Evolutionary conservation across 2,329 filamentous ascomycete species (phyloP).

Genomic region (Ceratocystis diversiconidia): DNA sequence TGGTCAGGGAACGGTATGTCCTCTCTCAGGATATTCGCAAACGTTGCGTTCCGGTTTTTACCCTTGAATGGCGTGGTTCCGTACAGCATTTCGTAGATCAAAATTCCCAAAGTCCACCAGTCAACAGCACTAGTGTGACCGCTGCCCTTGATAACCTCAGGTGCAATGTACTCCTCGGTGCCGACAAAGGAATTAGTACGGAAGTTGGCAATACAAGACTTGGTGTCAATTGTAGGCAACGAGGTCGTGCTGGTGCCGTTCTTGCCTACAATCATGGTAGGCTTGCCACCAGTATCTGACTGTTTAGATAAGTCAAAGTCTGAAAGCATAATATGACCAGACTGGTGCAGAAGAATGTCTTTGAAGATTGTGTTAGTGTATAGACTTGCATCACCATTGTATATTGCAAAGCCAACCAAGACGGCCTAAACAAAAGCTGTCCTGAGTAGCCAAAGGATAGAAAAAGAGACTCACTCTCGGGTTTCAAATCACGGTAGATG

Average conservation of each 20-base stretch:
- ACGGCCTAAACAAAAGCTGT: neutral
- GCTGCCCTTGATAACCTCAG: constrained; percentile 96
- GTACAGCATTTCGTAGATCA: constrained; percentile 98
- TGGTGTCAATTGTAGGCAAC: constrained; percentile 92
- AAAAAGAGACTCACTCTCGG: constrained; percentile 62
- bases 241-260: constrained; percentile 76
- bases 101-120: constrained; percentile 96
- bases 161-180: constrained; percentile 97
- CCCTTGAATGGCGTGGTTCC: constrained; percentile 98
- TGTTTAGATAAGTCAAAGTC: constrained; percentile 98
- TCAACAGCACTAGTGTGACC: constrained; percentile 97
- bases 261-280: constrained; percentile 91
- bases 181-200: constrained; percentile 97
- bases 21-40: constrained; percentile 90
- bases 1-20: constrained; percentile 94
- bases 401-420: neutral
- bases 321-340: constrained; percentile 98
- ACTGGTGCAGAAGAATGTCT: constrained; percentile 97
- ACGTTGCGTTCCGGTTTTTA: constrained; percentile 95
- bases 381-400: neutral
- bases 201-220: constrained; percentile 96
- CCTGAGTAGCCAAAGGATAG: neutral
- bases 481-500: constrained; percentile 95
- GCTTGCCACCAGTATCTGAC: constrained; percentile 86
- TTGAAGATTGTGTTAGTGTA: constrained; percentile 17